Evolutionary conservation across 2,329 filamentous ascomycete species (phyloP), one percentile per base, ranked within the genome.

Genomic region (Bipolaris bicolor): DNA sequence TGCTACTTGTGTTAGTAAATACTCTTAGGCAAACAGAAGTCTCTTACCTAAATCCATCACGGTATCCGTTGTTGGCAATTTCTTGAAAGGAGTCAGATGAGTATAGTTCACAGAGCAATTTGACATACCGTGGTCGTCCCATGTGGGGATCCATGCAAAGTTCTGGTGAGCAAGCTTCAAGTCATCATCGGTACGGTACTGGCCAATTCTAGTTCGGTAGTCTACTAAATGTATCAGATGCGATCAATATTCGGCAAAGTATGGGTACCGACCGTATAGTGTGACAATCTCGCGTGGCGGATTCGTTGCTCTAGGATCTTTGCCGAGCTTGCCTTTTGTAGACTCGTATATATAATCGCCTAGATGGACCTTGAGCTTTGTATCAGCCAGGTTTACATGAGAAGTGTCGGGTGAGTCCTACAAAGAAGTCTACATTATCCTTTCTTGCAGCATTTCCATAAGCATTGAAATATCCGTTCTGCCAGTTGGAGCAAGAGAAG

Each of bases 401-500:
- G 29, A 3, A 1, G 1, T 18, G 6, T 13, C 7, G 10, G 13
- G 5, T 26, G 5, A n/a, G 5, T n/a, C 47, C 18, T 51, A 57
- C 7, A 86, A 90, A 74, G 89, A 90, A 65, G 81, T 84, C 54
- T 89, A 77, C 66, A 80, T 73, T 6, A 79, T 70, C 67, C 45
- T 80, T 73, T 43, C 75, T 64, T 60, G 75, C 62, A 68, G 57
- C 57, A 48, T 76, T 73, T 11, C 80, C 80, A 43, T 81, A 81
- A 0, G 77, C 79, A 46, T 82, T 82, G 66, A 82, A 82, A 62
- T 78, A 82, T 1, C 80, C 81, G 52, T 78, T 79, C 0, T 78
- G 71, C 40, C 70, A 74, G 48, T 75, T 91, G 64, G 81, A 83
- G 79, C 89, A 91, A 1, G 88, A 90, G 70, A 88, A 91, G 1